These are phyloP conservation scores for Primulina tabacum DNA, from an alignment of 257 asterid genomes.

Conservation along the genomic window DNA sequence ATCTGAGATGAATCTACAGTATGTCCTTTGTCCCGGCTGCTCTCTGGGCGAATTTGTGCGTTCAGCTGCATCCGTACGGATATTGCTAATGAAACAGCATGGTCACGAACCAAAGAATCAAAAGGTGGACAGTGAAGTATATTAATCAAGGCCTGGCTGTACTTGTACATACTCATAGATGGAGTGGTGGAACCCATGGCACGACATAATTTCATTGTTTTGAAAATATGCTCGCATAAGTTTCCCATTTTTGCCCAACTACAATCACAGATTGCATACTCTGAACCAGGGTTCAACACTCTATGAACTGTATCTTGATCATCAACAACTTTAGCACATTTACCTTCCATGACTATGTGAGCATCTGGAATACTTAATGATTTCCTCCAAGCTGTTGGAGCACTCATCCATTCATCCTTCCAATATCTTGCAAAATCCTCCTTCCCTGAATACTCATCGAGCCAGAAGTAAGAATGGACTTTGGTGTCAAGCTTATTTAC, in stretches of 20 bases:
- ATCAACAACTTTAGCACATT: conserved; percentile 53
- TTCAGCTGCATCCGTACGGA: conserved; percentile 70
- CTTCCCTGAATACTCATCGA: conserved; percentile 78
- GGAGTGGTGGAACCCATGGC: conserved; percentile 46
- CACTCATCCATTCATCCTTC: conserved; percentile 84
- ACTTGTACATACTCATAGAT: conserved; percentile 69
- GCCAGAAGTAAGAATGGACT: conserved; percentile 94
- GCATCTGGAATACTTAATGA: conserved; percentile 68
- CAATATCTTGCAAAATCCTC: conserved; percentile 81
- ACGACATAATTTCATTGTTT: conserved; percentile 57
- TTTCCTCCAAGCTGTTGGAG: conserved; percentile 81
- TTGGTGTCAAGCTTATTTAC: conserved; percentile 72
- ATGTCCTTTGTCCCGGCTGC: conserved; percentile 22
- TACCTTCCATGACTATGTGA: conserved; percentile 55
- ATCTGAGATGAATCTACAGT: conserved; percentile 13
- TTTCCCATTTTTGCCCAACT: conserved; percentile 75
- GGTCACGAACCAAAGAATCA: conserved; percentile 83
- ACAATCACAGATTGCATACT: conserved; percentile 81
- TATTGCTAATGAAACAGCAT: conserved; percentile 67
- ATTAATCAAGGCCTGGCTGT: conserved; percentile 62
- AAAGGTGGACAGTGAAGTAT: conserved; percentile 57
- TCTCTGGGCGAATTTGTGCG: conserved; percentile 40
- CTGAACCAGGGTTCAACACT: conserved; percentile 74
- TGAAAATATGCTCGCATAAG: conserved; percentile 79
- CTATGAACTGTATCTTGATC: conserved; percentile 42